These are phyloP conservation scores for Ensete ventricosum DNA, from an alignment of 176 grass and related monocot species.

Conservation along the genomic window DNA sequence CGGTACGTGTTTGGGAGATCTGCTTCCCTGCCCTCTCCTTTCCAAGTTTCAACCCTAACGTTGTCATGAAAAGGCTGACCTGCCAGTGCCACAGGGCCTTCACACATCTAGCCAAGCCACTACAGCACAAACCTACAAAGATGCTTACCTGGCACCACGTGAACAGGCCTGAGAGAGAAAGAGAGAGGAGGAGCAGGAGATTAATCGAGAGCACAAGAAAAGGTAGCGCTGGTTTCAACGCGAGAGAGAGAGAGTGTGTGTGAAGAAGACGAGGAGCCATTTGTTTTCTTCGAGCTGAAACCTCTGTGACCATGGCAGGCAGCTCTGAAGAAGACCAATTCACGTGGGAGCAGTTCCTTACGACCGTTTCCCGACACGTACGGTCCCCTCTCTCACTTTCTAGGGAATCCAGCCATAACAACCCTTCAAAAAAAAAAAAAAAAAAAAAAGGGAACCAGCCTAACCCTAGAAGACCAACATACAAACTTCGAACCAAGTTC, in stretches of 20 bases:
- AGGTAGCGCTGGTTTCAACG: neutral
- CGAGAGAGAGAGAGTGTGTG: neutral
- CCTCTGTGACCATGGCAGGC: constrained; percentile 1
- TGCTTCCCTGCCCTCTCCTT: neutral
- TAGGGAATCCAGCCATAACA: constrained; percentile 33
- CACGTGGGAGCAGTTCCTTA: constrained; percentile 22
- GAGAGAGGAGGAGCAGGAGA: no score
- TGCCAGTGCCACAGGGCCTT: neutral
- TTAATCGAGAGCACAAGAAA: neutral
- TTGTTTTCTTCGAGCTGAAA: neutral
- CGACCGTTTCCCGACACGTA: neutral
- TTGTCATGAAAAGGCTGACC: constrained; percentile 16
- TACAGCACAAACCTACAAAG: constrained; percentile 22
- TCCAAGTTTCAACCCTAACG: constrained; percentile 26
- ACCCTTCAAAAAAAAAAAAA: neutral
- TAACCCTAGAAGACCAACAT: constrained; percentile 42
- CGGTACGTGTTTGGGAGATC: neutral
- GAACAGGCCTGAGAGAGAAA: constrained; percentile 10
- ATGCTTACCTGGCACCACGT: constrained; percentile 24
- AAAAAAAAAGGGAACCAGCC: constrained; percentile 27
- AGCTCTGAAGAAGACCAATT: neutral
- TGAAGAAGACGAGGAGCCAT: neutral
- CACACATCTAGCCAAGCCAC: constrained; percentile 13
- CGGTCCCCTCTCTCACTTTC: neutral
- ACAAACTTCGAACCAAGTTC: neutral